Evolutionary conservation across 2,329 filamentous ascomycete species (phyloP), one percentile per base, ranked within the genome.

Genomic region (Epichloe scottii): DNA sequence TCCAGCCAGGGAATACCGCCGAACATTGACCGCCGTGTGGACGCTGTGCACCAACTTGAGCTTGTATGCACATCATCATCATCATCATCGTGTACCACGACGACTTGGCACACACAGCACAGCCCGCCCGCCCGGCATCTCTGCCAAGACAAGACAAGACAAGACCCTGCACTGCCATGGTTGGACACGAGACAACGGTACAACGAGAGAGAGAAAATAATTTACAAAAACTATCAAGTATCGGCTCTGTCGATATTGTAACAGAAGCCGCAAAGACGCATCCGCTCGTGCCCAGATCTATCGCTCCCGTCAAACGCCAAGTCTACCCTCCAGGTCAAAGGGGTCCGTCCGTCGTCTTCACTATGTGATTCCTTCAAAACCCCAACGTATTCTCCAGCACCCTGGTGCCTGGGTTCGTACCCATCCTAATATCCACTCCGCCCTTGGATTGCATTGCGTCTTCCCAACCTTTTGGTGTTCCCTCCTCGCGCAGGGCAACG

Each of bases 281-380:
- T 48, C 17, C 23, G 46, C 35, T 48, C 35, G 35, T 48, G 39
- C 38, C 47, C 47, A 23, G 11, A 49, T 35, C 23, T 41, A 49
- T 49, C 19, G 26, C 37, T 19, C 47, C 47, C 38, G 33, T 49
- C 23, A 42, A 49, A 49, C 47, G 41, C 47, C 47, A 41, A 2
- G 26, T 39, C 39, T 42, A 42, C 47, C 38, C n/a, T 42, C 37
- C 47, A 49, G 26, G 15, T 34, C 19, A 19, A n/a, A 49, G n/a
- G 17, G 21, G 12, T 15, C 39, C 39, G 17, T 17, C 12, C 39
- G 11, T 5, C 39, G 11, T 19, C 11, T 19, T 41, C 11, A 19
- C 5, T 12, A 41, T 21, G 11, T 41, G 10, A 8, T 41, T 19
- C 21, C 39, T 30, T 11, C 26, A 10, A 10, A 30, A 3, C 26